Evolutionary conservation across 1,284 basidiomycete genomes (phyloP).

Genomic region (Ustilago hordei): DNA sequence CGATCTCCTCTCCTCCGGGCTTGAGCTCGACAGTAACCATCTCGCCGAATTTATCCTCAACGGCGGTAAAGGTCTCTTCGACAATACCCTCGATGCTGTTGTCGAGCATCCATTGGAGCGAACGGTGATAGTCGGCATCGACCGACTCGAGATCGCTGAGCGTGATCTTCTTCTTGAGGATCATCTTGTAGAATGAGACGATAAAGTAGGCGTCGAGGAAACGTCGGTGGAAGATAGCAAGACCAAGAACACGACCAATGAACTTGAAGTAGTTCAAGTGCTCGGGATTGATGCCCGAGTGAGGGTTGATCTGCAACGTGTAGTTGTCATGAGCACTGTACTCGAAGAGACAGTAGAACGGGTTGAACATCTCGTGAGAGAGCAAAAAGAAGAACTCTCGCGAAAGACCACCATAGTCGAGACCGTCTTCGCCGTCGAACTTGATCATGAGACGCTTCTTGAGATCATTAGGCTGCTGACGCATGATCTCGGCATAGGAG

Average conservation of each 20-base stretch:
- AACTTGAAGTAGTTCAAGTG: slow-evolving; percentile 99
- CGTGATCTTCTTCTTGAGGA: slow-evolving; percentile 69
- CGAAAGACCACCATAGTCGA: slow-evolving; percentile 97
- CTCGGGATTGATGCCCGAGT: slow-evolving; percentile 97
- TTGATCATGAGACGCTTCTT: slow-evolving; percentile 98
- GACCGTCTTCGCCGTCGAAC: slow-evolving; percentile 97
- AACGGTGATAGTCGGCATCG: slow-evolving; percentile 78
- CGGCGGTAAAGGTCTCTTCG: slow-evolving; percentile 71
- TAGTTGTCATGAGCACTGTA: slow-evolving; percentile 99
- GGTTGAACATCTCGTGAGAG: slow-evolving; percentile 83
- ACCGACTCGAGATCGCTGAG: slow-evolving; percentile 67
- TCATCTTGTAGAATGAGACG: slow-evolving; percentile 99
- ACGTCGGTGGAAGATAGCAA: slow-evolving; percentile 97
- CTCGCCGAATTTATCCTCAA: slow-evolving; percentile 97
- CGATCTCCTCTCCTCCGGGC: slow-evolving; percentile 83
- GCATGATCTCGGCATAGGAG: slow-evolving; percentile 95
- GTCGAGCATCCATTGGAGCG: slow-evolving; percentile 88
- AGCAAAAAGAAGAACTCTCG: slow-evolving; percentile 99
- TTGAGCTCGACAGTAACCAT: slow-evolving; percentile 93
- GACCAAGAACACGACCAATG: slow-evolving; percentile 90
- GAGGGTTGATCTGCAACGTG: slow-evolving; percentile 97
- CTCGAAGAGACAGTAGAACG: slow-evolving; percentile 97
- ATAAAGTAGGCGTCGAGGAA: slow-evolving; percentile 99
- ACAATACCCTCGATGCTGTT: slow-evolving; percentile 68
- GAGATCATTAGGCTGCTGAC: slow-evolving; percentile 89